Percentiles rank a stretch among this genome's conserved stretches.
Conservation (phyloP, 257 asterid species). For the Primulina huaijiensis region DNA sequence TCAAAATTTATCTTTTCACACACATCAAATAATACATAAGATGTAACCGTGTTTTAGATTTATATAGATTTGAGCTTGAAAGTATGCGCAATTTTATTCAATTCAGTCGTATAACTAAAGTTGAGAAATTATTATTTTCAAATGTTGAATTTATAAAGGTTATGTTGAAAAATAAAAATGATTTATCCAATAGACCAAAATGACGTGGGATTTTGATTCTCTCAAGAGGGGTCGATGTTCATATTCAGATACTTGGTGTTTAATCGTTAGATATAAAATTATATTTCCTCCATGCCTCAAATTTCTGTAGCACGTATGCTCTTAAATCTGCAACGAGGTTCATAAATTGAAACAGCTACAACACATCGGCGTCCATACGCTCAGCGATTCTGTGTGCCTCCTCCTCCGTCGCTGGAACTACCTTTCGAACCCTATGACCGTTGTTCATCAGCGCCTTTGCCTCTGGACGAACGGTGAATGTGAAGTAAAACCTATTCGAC, state of each 20-base stretch:
- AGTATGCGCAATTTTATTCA: too few relatives aligned
- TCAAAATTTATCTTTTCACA: too few relatives aligned
- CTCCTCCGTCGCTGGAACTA: constrained; percentile 96
- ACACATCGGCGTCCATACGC: constrained; percentile 75
- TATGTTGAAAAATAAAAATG: not conserved
- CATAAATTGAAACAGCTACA: constrained; percentile 19
- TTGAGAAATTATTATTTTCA: too few relatives aligned
- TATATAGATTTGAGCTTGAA: too few relatives aligned
- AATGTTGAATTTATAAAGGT: too few relatives aligned
- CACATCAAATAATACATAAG: too few relatives aligned
- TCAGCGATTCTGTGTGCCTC: constrained; percentile 74
- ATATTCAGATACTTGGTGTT: not conserved
- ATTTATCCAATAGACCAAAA: too few relatives aligned
- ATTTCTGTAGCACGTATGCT: not conserved
- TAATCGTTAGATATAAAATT: not conserved
- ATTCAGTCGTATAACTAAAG: too few relatives aligned
- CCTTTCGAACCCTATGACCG: constrained; percentile 71
- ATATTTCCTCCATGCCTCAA: not conserved
- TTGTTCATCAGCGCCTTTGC: constrained; percentile 62
- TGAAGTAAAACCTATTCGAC: constrained; percentile 81
- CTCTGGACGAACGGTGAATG: constrained; percentile 80
- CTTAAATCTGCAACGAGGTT: not conserved
- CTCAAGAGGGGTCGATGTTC: not conserved
- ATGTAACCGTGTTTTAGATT: too few relatives aligned
- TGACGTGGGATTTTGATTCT: not conserved